Base-by-base conservation (phyloP, 2,329 filamentous ascomycete genomes). In the Exophiala dermatitidis region DNA sequence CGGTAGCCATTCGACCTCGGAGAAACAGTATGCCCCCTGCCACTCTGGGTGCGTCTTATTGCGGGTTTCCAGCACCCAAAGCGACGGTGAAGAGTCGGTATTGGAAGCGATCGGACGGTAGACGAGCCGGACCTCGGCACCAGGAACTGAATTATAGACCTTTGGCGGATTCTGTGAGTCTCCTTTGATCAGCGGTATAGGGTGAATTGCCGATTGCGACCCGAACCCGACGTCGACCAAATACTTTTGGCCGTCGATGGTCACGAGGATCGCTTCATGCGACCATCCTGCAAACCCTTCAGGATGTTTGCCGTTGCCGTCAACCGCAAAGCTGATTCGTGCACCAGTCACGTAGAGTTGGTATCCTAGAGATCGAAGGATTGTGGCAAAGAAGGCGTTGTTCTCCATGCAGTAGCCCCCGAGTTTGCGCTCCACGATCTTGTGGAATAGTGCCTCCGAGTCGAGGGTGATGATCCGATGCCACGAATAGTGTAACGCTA, bases 351-450 rank as follows among this genome's bases (percentile, higher is more conserved):
- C 72, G 63, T 82, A 83, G 0, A 78, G 74, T 5, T 63, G 55
- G 52, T 74, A 82, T 0, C 78, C 79, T 34, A 83, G 61, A 0
- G 72, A 76, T 40, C 72, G 68, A 43, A 83, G 62, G 8, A 82
- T 67, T 2, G 71, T 73, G 4, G 71, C 73, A 54, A 83, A 76
- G 32, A 83, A 66, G 2, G 68, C 66, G 43, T 80, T 81, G 58
- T 76, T 79, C 65, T 83, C 79, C 77, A 83, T 81, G 63, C 80
- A 83, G 56, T 82, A 81, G 1, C 80, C 80, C 29, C 80, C 79
- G 32, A 77, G 65, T 3, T 71, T 71, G 44, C 74, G 66, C 43
- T 66, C 69, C 1, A 77, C 73, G 33, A 83, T 70, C 62, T 82
- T 82, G 40, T 73, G 68, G 63, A 73, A 82, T 4, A 83, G 64